phyloP scores from a whole-genome alignment of 2,329 filamentous ascomycete species.

The Phymatotrichopsis omnivora region DNA sequence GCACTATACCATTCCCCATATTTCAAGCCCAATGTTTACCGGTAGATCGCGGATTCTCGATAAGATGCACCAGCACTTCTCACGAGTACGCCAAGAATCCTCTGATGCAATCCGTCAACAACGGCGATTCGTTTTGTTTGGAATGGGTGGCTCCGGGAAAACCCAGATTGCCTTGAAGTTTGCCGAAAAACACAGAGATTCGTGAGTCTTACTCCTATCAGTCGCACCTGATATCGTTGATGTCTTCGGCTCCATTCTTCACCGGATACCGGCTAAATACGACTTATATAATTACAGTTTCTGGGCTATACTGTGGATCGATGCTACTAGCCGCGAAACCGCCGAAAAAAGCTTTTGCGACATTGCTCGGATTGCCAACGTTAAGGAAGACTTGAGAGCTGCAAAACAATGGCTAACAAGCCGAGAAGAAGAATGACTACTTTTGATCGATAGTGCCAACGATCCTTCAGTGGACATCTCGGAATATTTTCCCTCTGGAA shows the following conservation, averaged over 20 bases:
- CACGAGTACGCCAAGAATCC: not conserved
- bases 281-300: conserved; percentile 25
- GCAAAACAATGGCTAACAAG: conserved; percentile 30
- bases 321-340: conserved; percentile 20
- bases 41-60: not conserved
- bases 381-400: conserved; percentile 1
- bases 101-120: not conserved
- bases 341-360: conserved; percentile 19
- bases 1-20: not conserved
- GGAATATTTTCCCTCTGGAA: conserved; percentile 30
- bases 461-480: conserved; percentile 31
- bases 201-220: no score
- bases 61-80: not conserved
- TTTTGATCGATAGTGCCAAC: conserved; percentile 40
- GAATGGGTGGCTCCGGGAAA: conserved; percentile 33
- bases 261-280: not conserved
- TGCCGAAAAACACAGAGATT: conserved; percentile 25
- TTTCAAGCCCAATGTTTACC: not conserved
- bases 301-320: conserved; percentile 33
- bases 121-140: conserved; percentile 5
- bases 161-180: conserved; percentile 32
- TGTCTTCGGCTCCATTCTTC: not conserved
- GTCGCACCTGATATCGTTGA: no score
- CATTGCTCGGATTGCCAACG: conserved; percentile 12
- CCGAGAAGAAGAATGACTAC: conserved; percentile 31